A percentile compares a stretch with the other conserved stretches of the same genome.
Conservation (phyloP, 164 flowering plant species). For the Aristolochia fimbriata region DNA sequence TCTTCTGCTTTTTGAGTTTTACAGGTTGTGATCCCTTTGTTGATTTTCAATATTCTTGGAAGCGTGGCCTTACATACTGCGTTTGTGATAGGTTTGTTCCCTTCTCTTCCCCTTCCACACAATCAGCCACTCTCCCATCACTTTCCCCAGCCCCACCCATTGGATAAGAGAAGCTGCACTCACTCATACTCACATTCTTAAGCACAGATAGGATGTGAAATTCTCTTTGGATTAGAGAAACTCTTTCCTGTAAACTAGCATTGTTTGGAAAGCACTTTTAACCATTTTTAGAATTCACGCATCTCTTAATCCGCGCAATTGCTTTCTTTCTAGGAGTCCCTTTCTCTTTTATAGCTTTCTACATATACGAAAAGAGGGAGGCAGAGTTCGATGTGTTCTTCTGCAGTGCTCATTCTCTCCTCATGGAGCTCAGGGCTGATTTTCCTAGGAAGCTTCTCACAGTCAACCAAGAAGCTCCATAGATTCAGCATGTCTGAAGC, state of each 20-base stretch:
- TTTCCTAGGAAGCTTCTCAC: slow-evolving; percentile 19
- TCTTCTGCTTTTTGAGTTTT: neutral
- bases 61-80: slow-evolving; percentile 35
- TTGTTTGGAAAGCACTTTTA: no score
- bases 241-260: no score
- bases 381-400: slow-evolving; percentile 55
- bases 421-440: slow-evolving; percentile 34
- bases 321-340: slow-evolving; percentile 42
- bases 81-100: slow-evolving; percentile 38
- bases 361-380: slow-evolving; percentile 63
- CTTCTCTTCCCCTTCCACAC: slow-evolving; percentile 8
- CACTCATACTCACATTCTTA: no score
- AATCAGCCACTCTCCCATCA: no score
- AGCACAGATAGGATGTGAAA: no score
- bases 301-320: neutral
- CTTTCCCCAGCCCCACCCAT: no score
- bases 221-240: no score
- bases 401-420: slow-evolving; percentile 22
- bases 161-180: no score
- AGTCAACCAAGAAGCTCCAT: slow-evolving; percentile 14
- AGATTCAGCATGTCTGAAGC: neutral
- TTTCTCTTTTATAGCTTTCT: slow-evolving; percentile 46
- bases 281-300: no score
- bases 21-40: slow-evolving; percentile 47
- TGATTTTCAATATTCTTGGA: slow-evolving; percentile 56